Evolutionary conservation across 805 yeast species (phyloP).

Genomic region (Candida takata): DNA sequence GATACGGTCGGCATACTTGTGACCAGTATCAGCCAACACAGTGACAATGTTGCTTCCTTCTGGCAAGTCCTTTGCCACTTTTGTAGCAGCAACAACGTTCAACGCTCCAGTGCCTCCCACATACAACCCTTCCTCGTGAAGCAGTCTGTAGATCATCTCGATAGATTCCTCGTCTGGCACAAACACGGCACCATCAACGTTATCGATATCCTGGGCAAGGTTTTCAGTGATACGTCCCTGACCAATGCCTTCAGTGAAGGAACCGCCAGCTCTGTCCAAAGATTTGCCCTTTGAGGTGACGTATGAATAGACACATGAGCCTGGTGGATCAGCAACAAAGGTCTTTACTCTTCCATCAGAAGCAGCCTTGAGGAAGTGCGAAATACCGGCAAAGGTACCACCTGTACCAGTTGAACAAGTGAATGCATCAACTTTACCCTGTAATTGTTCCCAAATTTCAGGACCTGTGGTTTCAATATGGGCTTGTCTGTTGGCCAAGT

Average conservation of each 20-base stretch:
- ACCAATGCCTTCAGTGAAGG: slow-evolving; percentile 95
- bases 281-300: slow-evolving; percentile 63
- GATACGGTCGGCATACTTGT: slow-evolving; percentile 75
- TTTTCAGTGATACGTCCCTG: slow-evolving; percentile 90
- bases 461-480: slow-evolving; percentile 91
- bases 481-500: slow-evolving; percentile 79
- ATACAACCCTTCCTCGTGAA: slow-evolving; percentile 86
- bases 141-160: slow-evolving; percentile 71
- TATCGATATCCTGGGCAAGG: slow-evolving; percentile 60
- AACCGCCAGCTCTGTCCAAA: slow-evolving; percentile 68
- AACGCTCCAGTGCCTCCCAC: slow-evolving; percentile 88
- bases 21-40: slow-evolving; percentile 84
- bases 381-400: slow-evolving; percentile 83
- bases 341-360: slow-evolving; percentile 56
- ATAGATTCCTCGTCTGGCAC: slow-evolving; percentile 78
- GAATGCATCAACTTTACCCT: slow-evolving; percentile 75
- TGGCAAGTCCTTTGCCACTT: slow-evolving; percentile 69
- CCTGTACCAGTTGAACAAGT: slow-evolving; percentile 93
- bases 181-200: slow-evolving; percentile 73
- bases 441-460: slow-evolving; percentile 80
- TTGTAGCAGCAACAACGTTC: slow-evolving; percentile 83
- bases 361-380: slow-evolving; percentile 68
- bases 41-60: slow-evolving; percentile 81
- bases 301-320: slow-evolving; percentile 76
- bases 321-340: slow-evolving; percentile 89